Evolutionary conservation across 1,284 basidiomycete species (phyloP), one percentile per base, ranked within the genome.

Genomic region (Cutaneotrichosporon mucoides): DNA sequence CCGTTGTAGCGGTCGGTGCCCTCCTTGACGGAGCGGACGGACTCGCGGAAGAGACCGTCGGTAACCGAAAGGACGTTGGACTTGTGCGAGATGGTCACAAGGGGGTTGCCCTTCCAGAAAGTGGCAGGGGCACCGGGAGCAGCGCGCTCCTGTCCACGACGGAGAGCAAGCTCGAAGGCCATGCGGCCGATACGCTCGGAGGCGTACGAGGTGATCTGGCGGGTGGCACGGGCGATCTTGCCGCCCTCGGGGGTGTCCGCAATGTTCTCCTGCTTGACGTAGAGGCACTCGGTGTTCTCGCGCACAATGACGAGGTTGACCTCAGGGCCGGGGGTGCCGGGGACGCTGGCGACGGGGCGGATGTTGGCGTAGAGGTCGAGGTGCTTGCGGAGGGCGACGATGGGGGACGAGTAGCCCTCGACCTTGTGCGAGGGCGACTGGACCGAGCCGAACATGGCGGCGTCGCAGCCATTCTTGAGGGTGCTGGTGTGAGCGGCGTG

Each of bases 251-350:
- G 57, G 53, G 70, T 65, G 5, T 79, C 85, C 38, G 70, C 55
- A 57, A 88, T 83, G 33, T 81, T 83, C 77, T 99, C 96, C 75
- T 94, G 87, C 79, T 99, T 99, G 78, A 99, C 86, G 78, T 99
- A 99, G 89, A 99, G 81, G 77, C 96, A 99, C 79, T 99, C 96
- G 4, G 96, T 99, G 79, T 99, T 99, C 80, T 99, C 95, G 49
- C 96, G 86, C 37, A 99, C 92, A 55, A 99, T 95, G 51, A 98
- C 87, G 70, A 97, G 84, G 80, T 99, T 92, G 11, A 97, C 84
- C 36, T 87, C 82, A 41, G 69, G 68, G 11, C 76, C 76, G n/a
- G 77, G 73, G 36, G 77, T 75, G 5, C 79, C 79, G 47, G 76
- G 67, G 24, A 82, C 91, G 38, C 89, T 87, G 47, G 83, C 76